phyloP scores from a whole-genome alignment of 345 rosid species.

The Gossypium sturtianum region DNA sequence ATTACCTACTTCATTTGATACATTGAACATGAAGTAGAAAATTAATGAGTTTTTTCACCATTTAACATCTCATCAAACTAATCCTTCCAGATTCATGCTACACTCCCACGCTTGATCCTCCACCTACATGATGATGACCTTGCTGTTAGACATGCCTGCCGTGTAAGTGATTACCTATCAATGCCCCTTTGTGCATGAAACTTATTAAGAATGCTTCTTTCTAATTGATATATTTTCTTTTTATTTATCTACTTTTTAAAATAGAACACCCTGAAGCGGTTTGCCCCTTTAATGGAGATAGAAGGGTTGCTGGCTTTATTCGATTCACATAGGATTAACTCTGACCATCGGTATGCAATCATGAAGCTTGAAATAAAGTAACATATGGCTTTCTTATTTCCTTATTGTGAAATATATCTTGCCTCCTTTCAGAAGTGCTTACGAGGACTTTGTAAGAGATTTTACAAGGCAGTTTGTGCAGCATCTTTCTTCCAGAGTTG shows the following conservation, averaged over 20 bases:
- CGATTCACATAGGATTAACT: slow-evolving; percentile 49
- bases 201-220: slow-evolving; percentile 11
- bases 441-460: slow-evolving; percentile 75
- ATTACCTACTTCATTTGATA: not conserved
- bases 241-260: slow-evolving; percentile 12
- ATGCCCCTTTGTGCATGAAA: not conserved
- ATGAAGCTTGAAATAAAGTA: slow-evolving; percentile 1
- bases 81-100: slow-evolving; percentile 62
- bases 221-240: slow-evolving; percentile 8
- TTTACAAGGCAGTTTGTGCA: slow-evolving; percentile 57
- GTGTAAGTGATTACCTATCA: slow-evolving; percentile 40
- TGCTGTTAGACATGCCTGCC: slow-evolving; percentile 80
- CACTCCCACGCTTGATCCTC: slow-evolving; percentile 72
- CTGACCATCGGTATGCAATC: slow-evolving; percentile 66
- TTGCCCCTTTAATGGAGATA: slow-evolving; percentile 63
- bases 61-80: slow-evolving; percentile 8
- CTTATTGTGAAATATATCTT: slow-evolving; percentile 2
- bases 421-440: slow-evolving; percentile 50
- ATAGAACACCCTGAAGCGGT: slow-evolving; percentile 64
- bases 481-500: slow-evolving; percentile 61
- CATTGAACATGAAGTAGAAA: not conserved
- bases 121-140: slow-evolving; percentile 77
- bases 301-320: slow-evolving; percentile 46
- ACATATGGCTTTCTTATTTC: slow-evolving; percentile 3
- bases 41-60: not conserved